Conservation (phyloP, 2,329 filamentous ascomycete genomes). For the Paecilomyces fulvus region DNA sequence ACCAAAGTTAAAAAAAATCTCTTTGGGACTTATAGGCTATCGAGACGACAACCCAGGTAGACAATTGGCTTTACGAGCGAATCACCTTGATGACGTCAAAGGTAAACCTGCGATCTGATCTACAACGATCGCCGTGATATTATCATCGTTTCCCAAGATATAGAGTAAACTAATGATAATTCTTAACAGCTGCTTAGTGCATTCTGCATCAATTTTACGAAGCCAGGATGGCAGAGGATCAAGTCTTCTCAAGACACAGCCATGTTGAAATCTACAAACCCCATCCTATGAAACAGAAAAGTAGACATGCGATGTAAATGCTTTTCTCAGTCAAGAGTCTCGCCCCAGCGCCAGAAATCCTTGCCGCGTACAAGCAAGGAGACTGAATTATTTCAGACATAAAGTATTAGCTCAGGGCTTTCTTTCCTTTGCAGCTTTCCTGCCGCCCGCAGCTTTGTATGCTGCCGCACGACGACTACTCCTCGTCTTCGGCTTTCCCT, state of each 20-base stretch:
- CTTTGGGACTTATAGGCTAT: background rate
- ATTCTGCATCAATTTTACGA: background rate
- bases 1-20: background rate
- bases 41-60: background rate
- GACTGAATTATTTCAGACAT: background rate
- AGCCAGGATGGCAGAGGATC: background rate
- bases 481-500: constrained; percentile 33
- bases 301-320: background rate
- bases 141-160: background rate
- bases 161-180: no score
- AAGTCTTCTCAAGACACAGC: background rate
- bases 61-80: background rate
- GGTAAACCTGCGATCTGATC: background rate
- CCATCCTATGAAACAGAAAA: background rate
- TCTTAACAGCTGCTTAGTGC: no score
- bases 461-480: constrained; percentile 36
- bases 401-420: background rate
- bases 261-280: background rate
- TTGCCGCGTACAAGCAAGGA: background rate
- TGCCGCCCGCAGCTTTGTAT: constrained; percentile 31
- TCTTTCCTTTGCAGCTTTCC: constrained; percentile 10
- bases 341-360: background rate
- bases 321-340: background rate
- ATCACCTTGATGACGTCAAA: background rate
- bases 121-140: background rate